Evolutionary conservation across 371 early-diverging fungal genomes (phyloP).

Genomic region (Apophysomyces sp.): DNA sequence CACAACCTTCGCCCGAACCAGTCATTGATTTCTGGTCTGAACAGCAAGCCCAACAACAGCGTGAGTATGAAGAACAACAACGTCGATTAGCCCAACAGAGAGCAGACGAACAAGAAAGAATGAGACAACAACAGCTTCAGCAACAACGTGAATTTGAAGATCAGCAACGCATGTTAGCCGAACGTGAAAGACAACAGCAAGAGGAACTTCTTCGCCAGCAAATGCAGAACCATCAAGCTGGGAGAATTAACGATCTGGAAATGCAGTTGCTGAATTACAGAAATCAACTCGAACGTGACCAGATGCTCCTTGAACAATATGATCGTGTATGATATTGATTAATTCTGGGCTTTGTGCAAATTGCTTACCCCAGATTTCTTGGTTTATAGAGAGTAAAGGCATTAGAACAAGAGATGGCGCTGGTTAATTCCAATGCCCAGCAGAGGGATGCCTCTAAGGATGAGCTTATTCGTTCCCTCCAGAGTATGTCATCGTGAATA

Average conservation of each 20-base stretch:
- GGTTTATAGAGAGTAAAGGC: slow-evolving; percentile 56
- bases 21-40: slow-evolving; percentile 65
- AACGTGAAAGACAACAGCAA: slow-evolving; percentile 66
- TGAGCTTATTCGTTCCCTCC: slow-evolving; percentile 72
- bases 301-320: slow-evolving; percentile 82
- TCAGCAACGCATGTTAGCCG: slow-evolving; percentile 67
- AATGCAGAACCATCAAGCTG: slow-evolving; percentile 72
- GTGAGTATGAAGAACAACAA: slow-evolving; percentile 74
- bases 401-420: slow-evolving; percentile 81
- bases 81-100: slow-evolving; percentile 60
- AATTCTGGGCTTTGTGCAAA: background rate
- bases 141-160: slow-evolving; percentile 76
- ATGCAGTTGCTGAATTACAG: slow-evolving; percentile 74
- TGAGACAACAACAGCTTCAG: slow-evolving; percentile 60
- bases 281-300: slow-evolving; percentile 82
- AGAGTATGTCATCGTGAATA: slow-evolving; percentile 48
- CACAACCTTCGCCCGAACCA: slow-evolving; percentile 60
- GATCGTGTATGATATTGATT: slow-evolving; percentile 52
- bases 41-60: slow-evolving; percentile 67
- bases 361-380: background rate
- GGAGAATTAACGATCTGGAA: slow-evolving; percentile 76
- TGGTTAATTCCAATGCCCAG: slow-evolving; percentile 66
- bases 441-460: slow-evolving; percentile 74
- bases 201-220: slow-evolving; percentile 73
- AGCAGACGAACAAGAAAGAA: slow-evolving; percentile 58